Evolutionary conservation across 768 basidiomycete genomes (phyloP).

Genomic region (Roridomyces roridus): DNA sequence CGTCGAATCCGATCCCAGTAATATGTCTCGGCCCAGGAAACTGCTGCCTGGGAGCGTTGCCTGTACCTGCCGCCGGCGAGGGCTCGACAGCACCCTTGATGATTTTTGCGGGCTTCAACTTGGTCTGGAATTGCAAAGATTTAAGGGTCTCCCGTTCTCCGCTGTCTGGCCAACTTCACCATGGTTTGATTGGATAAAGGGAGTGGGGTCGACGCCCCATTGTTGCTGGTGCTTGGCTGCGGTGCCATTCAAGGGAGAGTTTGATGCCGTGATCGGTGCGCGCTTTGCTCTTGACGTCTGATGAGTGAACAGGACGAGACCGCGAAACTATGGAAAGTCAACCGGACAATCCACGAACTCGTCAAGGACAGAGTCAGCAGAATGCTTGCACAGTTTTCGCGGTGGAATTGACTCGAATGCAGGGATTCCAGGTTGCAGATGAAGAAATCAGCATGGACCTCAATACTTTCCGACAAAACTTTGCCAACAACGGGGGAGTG

Average conservation of each 20-base stretch:
- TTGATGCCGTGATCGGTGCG: neutral
- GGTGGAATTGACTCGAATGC: slow-evolving; percentile 7
- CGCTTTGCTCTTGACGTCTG: slow-evolving; percentile 10
- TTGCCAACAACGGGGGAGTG: slow-evolving; percentile 73
- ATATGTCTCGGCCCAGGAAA: slow-evolving; percentile 70
- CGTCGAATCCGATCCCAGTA: slow-evolving; percentile 90
- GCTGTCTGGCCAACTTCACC: slow-evolving; percentile 39
- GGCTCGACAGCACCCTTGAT: slow-evolving; percentile 82
- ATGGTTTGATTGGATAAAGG: slow-evolving; percentile 55
- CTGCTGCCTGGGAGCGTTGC: slow-evolving; percentile 40
- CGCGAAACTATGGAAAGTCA: slow-evolving; percentile 94
- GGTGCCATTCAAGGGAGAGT: slow-evolving; percentile 43
- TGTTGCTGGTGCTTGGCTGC: slow-evolving; percentile 46
- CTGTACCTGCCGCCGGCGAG: slow-evolving; percentile 47
- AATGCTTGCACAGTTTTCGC: slow-evolving; percentile 31
- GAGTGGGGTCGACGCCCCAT: slow-evolving; percentile 34
- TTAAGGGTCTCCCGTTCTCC: neutral
- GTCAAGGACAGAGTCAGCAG: slow-evolving; percentile 87
- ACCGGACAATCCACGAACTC: slow-evolving; percentile 95
- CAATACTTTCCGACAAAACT: slow-evolving; percentile 72
- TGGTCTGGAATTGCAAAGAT: slow-evolving; percentile 49
- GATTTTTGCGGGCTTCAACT: slow-evolving; percentile 88
- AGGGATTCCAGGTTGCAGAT: slow-evolving; percentile 92
- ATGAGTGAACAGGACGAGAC: slow-evolving; percentile 82
- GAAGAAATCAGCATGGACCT: slow-evolving; percentile 94